These are phyloP conservation scores for Mycena olivaceomarginata DNA, from an alignment of 768 basidiomycete genomes.

Conservation along the genomic window DNA sequence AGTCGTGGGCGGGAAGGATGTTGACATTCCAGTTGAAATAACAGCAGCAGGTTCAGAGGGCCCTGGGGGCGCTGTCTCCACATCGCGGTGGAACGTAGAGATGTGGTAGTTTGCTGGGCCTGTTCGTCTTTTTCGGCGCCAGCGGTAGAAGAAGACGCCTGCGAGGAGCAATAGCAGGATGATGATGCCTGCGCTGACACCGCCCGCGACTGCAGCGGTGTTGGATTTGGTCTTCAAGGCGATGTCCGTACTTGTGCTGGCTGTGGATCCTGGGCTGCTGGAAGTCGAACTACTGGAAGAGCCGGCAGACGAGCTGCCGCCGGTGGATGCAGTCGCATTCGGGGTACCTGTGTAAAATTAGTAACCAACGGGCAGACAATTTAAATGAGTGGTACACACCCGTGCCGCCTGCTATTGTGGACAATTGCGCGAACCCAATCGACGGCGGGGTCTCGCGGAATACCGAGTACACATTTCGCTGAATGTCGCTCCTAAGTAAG, in stretches of 20 bases:
- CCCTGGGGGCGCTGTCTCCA: background rate
- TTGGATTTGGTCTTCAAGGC: background rate
- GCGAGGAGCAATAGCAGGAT: background rate
- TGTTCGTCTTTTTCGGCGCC: background rate
- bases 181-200: background rate
- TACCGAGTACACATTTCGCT: constrained; percentile 28
- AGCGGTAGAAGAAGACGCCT: constrained; percentile 2
- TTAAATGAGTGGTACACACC: background rate
- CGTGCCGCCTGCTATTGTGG: constrained; percentile 12
- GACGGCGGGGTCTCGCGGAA: constrained; percentile 11
- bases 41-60: no score
- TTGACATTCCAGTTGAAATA: no score
- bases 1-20: no score
- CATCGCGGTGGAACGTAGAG: background rate
- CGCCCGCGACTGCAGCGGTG: background rate
- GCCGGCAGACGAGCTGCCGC: background rate
- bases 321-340: background rate
- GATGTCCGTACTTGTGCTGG: no score
- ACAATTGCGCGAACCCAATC: constrained; percentile 22
- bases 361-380: background rate
- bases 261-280: background rate
- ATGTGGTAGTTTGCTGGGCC: background rate
- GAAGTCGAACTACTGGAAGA: background rate
- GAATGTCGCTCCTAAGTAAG: background rate
- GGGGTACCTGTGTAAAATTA: background rate